Evolutionary conservation across 169 alveolate species (phyloP).

Genomic region (Cyclospora cayetanensis): DNA sequence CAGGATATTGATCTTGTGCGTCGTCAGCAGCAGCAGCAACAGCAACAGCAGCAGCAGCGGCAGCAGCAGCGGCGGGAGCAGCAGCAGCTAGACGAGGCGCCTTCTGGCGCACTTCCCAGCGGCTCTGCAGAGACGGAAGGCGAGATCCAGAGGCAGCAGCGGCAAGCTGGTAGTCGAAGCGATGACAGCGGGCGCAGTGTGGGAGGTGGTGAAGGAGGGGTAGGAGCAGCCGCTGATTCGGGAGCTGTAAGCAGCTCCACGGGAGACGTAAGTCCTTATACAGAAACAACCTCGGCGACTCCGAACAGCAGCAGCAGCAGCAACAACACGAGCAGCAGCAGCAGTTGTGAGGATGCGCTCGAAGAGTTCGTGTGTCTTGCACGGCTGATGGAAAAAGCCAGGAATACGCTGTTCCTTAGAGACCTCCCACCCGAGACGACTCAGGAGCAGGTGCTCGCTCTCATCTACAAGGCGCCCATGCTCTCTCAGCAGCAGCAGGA

Average conservation of each 20-base stretch:
- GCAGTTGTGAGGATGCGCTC: background rate
- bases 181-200: background rate
- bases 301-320: background rate
- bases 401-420: constrained; percentile 36
- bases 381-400: background rate
- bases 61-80: background rate
- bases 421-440: background rate
- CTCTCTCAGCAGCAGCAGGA: background rate
- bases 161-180: too few relatives aligned
- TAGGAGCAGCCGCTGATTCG: background rate
- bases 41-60: background rate
- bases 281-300: background rate
- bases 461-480: background rate
- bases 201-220: background rate
- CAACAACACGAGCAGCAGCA: background rate
- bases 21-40: background rate
- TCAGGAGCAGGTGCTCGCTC: background rate
- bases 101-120: background rate
- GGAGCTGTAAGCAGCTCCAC: background rate
- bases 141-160: constrained; percentile 16
- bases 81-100: background rate
- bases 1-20: background rate
- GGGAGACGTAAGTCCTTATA: background rate
- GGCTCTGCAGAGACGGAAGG: background rate
- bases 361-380: background rate